Base-by-base conservation (phyloP, 2,329 filamentous ascomycete genomes). In the Aspergillus fructus region DNA sequence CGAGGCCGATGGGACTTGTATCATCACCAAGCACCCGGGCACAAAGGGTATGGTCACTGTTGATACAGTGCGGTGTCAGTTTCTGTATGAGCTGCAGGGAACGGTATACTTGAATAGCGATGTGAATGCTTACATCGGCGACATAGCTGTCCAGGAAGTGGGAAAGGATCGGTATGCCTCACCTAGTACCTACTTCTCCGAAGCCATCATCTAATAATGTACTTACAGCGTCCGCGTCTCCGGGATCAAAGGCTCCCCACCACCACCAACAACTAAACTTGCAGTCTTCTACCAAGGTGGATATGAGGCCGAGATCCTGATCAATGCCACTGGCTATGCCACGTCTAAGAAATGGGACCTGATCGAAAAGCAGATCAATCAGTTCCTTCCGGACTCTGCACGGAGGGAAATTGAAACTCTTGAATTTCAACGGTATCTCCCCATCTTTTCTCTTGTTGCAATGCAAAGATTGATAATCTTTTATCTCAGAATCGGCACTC, bases 231-330 rank as follows among this genome's bases (percentile, higher is more conserved):
- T 81, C 1, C 67, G 62, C 11, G 70, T 82, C 0, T 74, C 70
- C 0, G 78, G 78, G 0, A 68, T 78, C 19, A 74, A 61, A 19
- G 80, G 80, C 1, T 58, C 63, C 1, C 74, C 77, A 0, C 80
- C 81, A 2, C 81, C 80, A 0, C 73, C 79, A 2, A 82, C 81
- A 0, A 83, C 80, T 1, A 83, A 83, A 61, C 71, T 80, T 6
- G 80, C 79, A n/a, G 72, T 82, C 15, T 81, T 79, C 59, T 82
- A 81, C 56, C 68, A 72, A 8, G 80, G 76, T 7, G 81, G 81
- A 0, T 83, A 75, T 56, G 76, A 82, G 63, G 72, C 72, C 2
- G 74, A 83, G 60, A 53, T 78, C 4, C 64, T 80, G 0, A 24
- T 78, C 27, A 81, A 82, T 55, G 77, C 77, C 1, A 76, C 75